phyloP scores from a whole-genome alignment of 2,329 filamentous ascomycete genomes.

The Fusarium nodosum region DNA sequence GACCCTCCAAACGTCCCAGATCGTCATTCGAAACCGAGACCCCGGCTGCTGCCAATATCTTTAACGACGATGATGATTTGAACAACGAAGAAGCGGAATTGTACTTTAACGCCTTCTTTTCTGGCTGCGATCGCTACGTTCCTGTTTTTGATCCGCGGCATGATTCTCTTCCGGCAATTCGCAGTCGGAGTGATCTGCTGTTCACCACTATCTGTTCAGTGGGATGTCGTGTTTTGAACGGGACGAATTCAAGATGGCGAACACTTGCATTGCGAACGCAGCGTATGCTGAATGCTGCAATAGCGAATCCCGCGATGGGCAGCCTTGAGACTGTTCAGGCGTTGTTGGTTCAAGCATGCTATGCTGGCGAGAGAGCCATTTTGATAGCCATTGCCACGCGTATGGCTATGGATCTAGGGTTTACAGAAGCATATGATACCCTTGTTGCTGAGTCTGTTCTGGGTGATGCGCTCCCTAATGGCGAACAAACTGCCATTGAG shows the following conservation, averaged over 20 bases:
- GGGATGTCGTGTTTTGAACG: conserved; percentile 20
- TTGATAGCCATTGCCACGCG: conserved; percentile 17
- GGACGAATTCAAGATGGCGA: conserved; percentile 9
- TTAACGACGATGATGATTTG: not conserved
- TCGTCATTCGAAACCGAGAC: conserved; percentile 18
- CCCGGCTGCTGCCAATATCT: not conserved
- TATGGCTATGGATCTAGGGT: conserved; percentile 24
- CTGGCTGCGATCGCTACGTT: conserved; percentile 21
- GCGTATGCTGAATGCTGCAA: conserved; percentile 27
- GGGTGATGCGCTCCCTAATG: not conserved
- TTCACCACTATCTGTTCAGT: conserved; percentile 27
- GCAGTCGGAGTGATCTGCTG: not conserved
- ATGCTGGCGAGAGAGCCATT: conserved; percentile 21
- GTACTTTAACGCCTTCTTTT: conserved; percentile 27
- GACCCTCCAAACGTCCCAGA: not conserved
- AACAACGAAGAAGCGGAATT: conserved; percentile 1
- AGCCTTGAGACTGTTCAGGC: conserved; percentile 25
- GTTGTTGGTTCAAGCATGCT: conserved; percentile 17
- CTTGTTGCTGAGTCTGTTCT: conserved; percentile 8
- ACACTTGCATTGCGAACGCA: conserved; percentile 7
- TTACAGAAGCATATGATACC: conserved; percentile 21
- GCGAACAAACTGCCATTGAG: accelerated
- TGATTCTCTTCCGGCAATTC: not conserved
- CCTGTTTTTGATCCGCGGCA: conserved; percentile 8
- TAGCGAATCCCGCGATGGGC: conserved; percentile 10